phyloP scores from a whole-genome alignment of 148 eudicot genomes.

The Chenopodium album region DNA sequence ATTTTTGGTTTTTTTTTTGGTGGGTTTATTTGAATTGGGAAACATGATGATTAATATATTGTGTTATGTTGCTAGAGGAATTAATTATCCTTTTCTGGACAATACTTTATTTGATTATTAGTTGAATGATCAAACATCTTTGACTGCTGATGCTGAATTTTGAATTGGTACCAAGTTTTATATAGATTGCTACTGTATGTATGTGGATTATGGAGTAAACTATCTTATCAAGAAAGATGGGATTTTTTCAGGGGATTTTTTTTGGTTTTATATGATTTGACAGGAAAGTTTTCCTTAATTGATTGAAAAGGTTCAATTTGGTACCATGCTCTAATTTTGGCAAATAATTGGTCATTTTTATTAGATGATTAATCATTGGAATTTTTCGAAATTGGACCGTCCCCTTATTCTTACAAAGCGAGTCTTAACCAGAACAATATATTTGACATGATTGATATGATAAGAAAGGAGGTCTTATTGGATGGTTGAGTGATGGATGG shows the following conservation, averaged over 20 bases:
- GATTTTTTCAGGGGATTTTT: too few relatives aligned
- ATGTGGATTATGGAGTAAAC: background rate
- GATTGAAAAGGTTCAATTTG: too few relatives aligned
- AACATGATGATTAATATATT: background rate
- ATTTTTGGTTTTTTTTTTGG: too few relatives aligned
- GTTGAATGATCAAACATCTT: background rate
- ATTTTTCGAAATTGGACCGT: background rate
- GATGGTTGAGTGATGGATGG: background rate
- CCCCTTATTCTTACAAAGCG: background rate
- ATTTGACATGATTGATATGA: too few relatives aligned
- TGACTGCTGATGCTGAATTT: slow-evolving; percentile 3
- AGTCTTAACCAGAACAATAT: too few relatives aligned
- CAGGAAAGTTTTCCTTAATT: background rate
- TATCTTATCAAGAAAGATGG: background rate
- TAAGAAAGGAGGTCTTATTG: background rate
- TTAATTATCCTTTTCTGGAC: background rate
- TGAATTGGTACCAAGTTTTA: too few relatives aligned
- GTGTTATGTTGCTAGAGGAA: background rate
- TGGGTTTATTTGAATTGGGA: too few relatives aligned
- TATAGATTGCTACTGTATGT: background rate
- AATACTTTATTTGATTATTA: background rate
- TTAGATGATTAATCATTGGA: background rate
- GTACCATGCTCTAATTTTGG: background rate
- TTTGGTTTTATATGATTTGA: background rate
- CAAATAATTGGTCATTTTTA: background rate